Evolutionary conservation across 2,329 filamentous ascomycete genomes (phyloP).

Genomic region (Dryadomyces quercivorus): DNA sequence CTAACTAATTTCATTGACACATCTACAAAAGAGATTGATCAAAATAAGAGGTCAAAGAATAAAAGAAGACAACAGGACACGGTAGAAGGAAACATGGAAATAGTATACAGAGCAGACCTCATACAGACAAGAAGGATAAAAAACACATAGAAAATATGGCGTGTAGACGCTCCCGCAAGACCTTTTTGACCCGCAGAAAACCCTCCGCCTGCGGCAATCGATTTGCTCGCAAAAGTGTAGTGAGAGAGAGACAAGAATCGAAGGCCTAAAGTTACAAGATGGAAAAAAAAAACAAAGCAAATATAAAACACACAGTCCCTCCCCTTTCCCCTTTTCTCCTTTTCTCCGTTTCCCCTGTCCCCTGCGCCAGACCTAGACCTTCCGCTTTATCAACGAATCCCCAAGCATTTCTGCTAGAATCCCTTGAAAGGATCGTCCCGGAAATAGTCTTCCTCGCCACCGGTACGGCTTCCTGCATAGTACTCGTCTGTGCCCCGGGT

Average conservation of each 20-base stretch:
- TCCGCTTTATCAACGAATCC: not conserved
- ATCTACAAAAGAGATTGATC: not conserved
- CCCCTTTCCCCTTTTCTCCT: not conserved
- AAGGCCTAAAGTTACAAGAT: constrained; percentile 1
- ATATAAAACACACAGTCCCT: not conserved
- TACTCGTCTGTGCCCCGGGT: constrained; percentile 35
- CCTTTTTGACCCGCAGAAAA: not conserved
- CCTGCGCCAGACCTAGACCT: too few species aligned
- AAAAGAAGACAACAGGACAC: not conserved
- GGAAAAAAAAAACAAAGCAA: not conserved
- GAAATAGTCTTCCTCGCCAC: constrained; percentile 41
- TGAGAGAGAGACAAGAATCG: not conserved
- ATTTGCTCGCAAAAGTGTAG: not conserved
- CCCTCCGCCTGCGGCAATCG: not conserved
- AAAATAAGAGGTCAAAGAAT: not conserved
- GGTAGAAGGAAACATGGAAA: not conserved
- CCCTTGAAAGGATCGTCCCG: constrained; percentile 50
- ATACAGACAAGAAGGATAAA: not conserved
- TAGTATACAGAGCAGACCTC: not conserved
- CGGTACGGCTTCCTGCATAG: constrained; percentile 33
- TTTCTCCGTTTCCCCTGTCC: not conserved
- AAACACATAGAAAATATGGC: not conserved
- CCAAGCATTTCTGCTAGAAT: constrained; percentile 29
- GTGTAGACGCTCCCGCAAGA: not conserved
- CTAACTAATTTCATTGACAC: not conserved